Evolutionary conservation across 192 early-diverging fungal species (phyloP).

Genomic region (Paraglomus brasilianum): DNA sequence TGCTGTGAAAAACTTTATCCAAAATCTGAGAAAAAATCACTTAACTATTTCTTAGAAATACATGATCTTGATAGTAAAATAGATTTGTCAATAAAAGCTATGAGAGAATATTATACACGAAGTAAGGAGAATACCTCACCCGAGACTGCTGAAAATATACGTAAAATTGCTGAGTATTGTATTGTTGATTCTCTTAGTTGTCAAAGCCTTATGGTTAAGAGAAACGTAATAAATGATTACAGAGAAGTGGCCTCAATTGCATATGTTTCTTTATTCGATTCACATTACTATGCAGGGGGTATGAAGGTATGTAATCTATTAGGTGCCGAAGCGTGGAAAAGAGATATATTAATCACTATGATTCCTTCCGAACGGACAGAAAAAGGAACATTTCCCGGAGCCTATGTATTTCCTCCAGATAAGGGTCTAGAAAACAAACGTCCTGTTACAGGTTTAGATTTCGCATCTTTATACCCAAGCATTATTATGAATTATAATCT

Average conservation of each 20-base stretch:
- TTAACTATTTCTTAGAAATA: not conserved
- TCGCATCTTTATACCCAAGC: not conserved
- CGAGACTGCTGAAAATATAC: not conserved
- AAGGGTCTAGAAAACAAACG: not conserved
- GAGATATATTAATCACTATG: not conserved
- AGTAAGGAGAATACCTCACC: not conserved
- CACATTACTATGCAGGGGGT: constrained; percentile 15
- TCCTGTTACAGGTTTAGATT: not conserved
- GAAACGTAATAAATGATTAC: not conserved
- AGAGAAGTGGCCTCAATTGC: not conserved
- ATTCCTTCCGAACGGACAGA: not conserved
- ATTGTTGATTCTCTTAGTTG: not conserved
- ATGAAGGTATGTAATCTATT: constrained; percentile 23
- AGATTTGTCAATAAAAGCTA: constrained; percentile 4
- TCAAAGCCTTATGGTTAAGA: not conserved
- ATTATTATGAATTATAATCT: not conserved
- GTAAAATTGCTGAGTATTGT: not conserved
- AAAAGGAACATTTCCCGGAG: not conserved
- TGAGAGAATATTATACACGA: constrained; percentile 4
- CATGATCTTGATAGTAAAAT: not conserved
- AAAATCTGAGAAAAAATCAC: constrained; percentile 9
- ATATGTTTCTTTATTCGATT: not conserved
- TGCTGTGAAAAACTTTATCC: constrained; percentile 7
- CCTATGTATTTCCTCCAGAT: not conserved
- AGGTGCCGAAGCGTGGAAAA: not conserved